These are phyloP conservation scores for Lachnellula hyalina DNA, from an alignment of 2,329 filamentous ascomycete species.

Conservation along the genomic window DNA sequence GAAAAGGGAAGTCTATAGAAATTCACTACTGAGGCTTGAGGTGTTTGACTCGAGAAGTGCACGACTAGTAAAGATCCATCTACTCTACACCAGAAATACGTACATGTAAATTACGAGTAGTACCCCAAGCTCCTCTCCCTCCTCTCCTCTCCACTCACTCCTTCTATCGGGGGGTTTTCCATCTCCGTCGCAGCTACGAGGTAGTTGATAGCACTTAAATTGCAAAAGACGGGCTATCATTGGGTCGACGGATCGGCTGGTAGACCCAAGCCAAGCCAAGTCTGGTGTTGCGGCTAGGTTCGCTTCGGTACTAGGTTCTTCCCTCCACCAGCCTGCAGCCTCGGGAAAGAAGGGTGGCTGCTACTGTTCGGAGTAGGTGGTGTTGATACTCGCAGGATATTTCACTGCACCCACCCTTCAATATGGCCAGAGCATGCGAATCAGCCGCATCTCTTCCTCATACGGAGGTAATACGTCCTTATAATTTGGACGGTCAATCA, in stretches of 20 bases:
- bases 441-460: not conserved
- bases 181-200: no score
- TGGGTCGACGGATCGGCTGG: not conserved
- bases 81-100: no score
- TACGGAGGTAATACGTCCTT: not conserved
- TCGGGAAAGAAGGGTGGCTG: not conserved
- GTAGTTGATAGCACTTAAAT: not conserved
- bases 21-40: no score
- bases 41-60: no score
- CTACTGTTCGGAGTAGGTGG: no score
- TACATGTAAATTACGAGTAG: no score
- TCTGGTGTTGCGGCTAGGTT: not conserved
- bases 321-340: not conserved
- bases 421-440: not conserved
- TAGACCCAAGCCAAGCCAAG: not conserved
- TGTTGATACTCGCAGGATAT: no score
- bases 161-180: not conserved
- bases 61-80: no score
- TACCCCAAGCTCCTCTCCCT: no score
- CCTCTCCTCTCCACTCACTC: no score
- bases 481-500: not conserved
- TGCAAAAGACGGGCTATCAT: not conserved
- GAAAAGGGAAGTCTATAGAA: no score
- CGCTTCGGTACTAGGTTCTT: not conserved
- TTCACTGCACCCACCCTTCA: no score